A percentile compares a stretch with the other conserved stretches of the same genome.
These are phyloP conservation scores for Flammula alnicola DNA, from an alignment of 1,284 basidiomycete genomes.

Conservation along the genomic window DNA sequence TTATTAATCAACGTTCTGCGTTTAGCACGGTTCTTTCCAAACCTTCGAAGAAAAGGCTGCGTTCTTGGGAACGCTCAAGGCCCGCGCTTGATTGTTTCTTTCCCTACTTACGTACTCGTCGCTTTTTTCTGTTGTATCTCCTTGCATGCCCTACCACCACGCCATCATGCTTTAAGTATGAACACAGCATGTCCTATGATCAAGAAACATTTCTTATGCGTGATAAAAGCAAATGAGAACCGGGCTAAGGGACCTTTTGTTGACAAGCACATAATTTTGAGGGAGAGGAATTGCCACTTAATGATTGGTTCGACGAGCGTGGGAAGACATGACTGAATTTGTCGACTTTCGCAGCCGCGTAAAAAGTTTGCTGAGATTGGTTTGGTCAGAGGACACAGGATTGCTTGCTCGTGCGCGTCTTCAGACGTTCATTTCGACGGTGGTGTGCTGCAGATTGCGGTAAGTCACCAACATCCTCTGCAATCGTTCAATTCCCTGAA, in stretches of 20 bases:
- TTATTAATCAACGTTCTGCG: constrained; percentile 21
- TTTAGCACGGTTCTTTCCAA: constrained; percentile 93
- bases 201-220: constrained; percentile 13
- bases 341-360: constrained; percentile 6
- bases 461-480: constrained; percentile 34
- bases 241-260: too few relatives aligned
- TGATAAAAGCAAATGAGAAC: constrained; percentile 6
- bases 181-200: constrained; percentile 24
- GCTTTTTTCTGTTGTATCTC: constrained; percentile 33
- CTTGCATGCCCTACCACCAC: constrained; percentile 39
- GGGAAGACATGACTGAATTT: constrained; percentile 13
- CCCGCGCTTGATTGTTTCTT: constrained; percentile 59
- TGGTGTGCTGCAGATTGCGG: constrained; percentile 54
- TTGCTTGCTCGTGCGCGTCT: constrained; percentile 30
- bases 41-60: constrained; percentile 94
- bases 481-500: too few relatives aligned
- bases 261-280: too few relatives aligned
- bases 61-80: constrained; percentile 93
- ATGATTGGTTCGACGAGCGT: constrained; percentile 16
- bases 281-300: background rate
- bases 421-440: constrained; percentile 35
- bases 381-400: constrained; percentile 7
- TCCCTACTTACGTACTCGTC: constrained; percentile 28
- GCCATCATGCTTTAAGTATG: constrained; percentile 33
- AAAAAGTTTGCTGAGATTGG: constrained; percentile 21